These are phyloP conservation scores for Nakaseomyces uthaithaninus DNA, from an alignment of 1,139 yeast genomes.

Conservation along the genomic window DNA sequence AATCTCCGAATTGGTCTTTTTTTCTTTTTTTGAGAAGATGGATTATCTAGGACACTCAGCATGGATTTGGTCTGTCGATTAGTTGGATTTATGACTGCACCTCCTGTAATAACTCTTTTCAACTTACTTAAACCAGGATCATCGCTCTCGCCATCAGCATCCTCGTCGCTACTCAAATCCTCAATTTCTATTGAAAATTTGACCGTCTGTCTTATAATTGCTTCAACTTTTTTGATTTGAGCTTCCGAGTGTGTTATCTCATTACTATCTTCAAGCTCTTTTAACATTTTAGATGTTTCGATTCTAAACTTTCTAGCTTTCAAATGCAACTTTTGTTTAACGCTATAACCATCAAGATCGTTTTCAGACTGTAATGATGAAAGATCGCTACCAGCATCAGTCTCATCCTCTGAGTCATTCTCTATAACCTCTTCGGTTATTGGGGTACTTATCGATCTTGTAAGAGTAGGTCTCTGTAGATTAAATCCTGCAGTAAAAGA, in stretches of 20 bases:
- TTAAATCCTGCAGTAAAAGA: conserved; percentile 5
- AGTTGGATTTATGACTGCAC: conserved; percentile 9
- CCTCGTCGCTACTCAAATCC: conserved; percentile 12
- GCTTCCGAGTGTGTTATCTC: conserved; percentile 5
- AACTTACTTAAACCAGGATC: conserved; percentile 10
- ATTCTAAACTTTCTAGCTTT: conserved; percentile 7
- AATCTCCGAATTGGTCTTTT: not conserved
- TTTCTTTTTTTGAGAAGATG: not conserved
- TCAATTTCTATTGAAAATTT: conserved; percentile 21
- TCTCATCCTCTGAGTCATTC: not conserved
- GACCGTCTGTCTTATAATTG: conserved; percentile 18
- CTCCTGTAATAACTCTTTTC: conserved; percentile 22
- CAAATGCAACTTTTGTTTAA: conserved; percentile 7
- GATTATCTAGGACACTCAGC: conserved; percentile 17
- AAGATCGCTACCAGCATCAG: not conserved
- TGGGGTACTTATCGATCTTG: conserved; percentile 5
- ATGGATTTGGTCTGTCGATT: conserved; percentile 17
- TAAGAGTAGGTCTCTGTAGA: not conserved
- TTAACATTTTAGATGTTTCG: conserved; percentile 5
- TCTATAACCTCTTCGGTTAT: conserved; percentile 1
- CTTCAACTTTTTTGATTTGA: conserved; percentile 13
- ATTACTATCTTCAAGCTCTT: conserved; percentile 3
- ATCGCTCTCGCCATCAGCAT: conserved; percentile 1
- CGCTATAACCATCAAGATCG: not conserved
- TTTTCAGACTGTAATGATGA: not conserved